Conservation (phyloP, 2,329 filamentous ascomycete species). For the Ceratocystis lukuohia region DNA sequence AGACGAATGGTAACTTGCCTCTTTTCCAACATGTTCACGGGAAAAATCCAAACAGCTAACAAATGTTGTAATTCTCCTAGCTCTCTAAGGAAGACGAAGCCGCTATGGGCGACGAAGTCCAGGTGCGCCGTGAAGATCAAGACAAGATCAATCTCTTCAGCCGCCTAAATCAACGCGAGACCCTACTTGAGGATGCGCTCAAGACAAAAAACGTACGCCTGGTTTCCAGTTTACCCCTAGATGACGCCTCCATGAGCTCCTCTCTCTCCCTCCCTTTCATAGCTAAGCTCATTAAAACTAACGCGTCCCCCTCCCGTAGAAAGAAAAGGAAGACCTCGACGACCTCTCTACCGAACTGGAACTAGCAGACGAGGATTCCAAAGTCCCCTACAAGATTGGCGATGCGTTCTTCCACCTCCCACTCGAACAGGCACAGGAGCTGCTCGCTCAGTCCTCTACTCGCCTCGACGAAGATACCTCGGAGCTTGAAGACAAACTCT, state of each 20-base stretch:
- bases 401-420: conserved; percentile 87
- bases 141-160: conserved; percentile 99
- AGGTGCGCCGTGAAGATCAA: conserved; percentile 92
- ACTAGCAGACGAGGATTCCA: conserved; percentile 86
- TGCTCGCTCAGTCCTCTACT: conserved; percentile 59
- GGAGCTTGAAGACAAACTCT: conserved; percentile 62
- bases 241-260: background rate
- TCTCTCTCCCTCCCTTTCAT: too few species aligned
- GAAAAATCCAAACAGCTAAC: conserved; percentile 19
- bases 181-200: conserved; percentile 64
- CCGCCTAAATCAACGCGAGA: conserved; percentile 76
- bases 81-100: conserved; percentile 89
- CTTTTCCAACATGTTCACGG: background rate
- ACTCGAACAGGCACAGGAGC: conserved; percentile 71
- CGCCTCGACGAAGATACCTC: conserved; percentile 65
- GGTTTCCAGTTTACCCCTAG: too few species aligned
- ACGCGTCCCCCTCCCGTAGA: conserved; percentile 40
- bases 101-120: conserved; percentile 63
- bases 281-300: background rate
- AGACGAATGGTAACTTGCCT: conserved; percentile 42
- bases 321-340: conserved; percentile 96
- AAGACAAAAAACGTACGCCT: conserved; percentile 58
- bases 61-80: conserved; percentile 34
- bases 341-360: conserved; percentile 85
- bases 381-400: conserved; percentile 93